Evolutionary conservation across 1,284 basidiomycete genomes (phyloP).

Genomic region (Anthracocystis walkeri): DNA sequence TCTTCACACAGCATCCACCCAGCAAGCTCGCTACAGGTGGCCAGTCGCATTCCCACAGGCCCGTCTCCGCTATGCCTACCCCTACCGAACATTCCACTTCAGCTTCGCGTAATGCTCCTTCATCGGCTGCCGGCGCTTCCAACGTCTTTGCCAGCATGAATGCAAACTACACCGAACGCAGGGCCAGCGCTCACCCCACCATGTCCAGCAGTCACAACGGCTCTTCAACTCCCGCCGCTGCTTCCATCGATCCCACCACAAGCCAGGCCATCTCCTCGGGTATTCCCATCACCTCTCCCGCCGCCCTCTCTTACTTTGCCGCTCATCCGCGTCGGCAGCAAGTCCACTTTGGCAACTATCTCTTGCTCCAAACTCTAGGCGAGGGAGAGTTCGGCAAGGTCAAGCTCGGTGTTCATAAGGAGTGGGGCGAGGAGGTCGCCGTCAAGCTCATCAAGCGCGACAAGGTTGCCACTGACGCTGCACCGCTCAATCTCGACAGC

Average conservation of each 20-base stretch:
- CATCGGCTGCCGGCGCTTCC: conserved; percentile 20
- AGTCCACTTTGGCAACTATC: conserved; percentile 69
- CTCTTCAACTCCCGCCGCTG: conserved; percentile 10
- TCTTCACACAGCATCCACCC: conserved; percentile 45
- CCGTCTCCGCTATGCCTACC: conserved; percentile 64
- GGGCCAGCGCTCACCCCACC: conserved; percentile 65
- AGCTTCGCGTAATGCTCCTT: conserved; percentile 12
- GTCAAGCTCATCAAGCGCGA: conserved; percentile 96
- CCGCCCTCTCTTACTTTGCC: conserved; percentile 68
- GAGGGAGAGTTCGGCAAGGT: conserved; percentile 99
- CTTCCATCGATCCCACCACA: conserved; percentile 49
- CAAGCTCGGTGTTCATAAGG: conserved; percentile 92
- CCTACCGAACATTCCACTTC: conserved; percentile 43
- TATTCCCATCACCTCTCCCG: conserved; percentile 67
- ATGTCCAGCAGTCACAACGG: conserved; percentile 39
- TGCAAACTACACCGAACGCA: conserved; percentile 52
- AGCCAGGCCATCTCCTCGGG: conserved; percentile 58
- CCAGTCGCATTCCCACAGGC: conserved; percentile 59
- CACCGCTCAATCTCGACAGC: conserved; percentile 47
- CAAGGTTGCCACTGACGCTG: conserved; percentile 81
- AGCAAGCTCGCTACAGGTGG: conserved; percentile 60
- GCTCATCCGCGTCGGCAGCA: conserved; percentile 68
- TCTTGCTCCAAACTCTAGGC: conserved; percentile 71
- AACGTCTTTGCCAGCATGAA: conserved; percentile 53
- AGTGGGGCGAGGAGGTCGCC: conserved; percentile 97